phyloP scores from a whole-genome alignment of 768 basidiomycete species.

The Scleroderma bovista region DNA sequence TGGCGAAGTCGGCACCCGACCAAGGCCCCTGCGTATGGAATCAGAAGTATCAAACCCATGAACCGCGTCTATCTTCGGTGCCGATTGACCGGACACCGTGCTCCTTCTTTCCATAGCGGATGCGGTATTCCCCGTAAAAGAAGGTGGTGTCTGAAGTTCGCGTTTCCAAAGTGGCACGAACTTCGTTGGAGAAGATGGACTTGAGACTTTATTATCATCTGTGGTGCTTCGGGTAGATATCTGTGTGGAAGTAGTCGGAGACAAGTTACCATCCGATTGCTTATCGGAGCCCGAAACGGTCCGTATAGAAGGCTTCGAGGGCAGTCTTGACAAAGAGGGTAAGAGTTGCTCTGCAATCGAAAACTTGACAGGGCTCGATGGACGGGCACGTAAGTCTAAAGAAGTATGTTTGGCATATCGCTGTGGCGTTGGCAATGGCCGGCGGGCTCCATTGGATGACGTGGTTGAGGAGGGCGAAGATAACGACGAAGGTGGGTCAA shows the following conservation, averaged over 20 bases:
- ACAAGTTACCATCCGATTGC: not conserved
- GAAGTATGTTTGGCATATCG: slow-evolving; percentile 16
- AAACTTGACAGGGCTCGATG: slow-evolving; percentile 17
- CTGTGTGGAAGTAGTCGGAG: not conserved
- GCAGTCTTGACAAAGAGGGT: not conserved
- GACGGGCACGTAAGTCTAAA: slow-evolving; percentile 18
- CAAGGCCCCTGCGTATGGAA: not conserved
- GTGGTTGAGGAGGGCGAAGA: slow-evolving; percentile 13
- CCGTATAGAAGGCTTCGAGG: not conserved
- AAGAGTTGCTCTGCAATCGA: slow-evolving; percentile 2
- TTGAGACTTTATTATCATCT: not conserved
- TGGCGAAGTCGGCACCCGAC: slow-evolving; percentile 10
- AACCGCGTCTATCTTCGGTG: not conserved
- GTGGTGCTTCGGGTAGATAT: not conserved
- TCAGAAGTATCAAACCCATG: not conserved
- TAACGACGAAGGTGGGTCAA: slow-evolving; percentile 6
- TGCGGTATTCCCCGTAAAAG: slow-evolving; percentile 14
- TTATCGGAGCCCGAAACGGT: not conserved
- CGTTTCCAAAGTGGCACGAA: slow-evolving; percentile 44
- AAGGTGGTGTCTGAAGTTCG: slow-evolving; percentile 19
- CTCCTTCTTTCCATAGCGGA: slow-evolving; percentile 20
- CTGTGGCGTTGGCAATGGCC: slow-evolving; percentile 8
- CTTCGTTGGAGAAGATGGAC: slow-evolving; percentile 19
- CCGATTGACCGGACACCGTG: slow-evolving; percentile 18
- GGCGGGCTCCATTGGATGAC: slow-evolving; percentile 3